These are phyloP conservation scores for Hemileccinum impolitum DNA, from an alignment of 768 basidiomycete species.

Conservation along the genomic window DNA sequence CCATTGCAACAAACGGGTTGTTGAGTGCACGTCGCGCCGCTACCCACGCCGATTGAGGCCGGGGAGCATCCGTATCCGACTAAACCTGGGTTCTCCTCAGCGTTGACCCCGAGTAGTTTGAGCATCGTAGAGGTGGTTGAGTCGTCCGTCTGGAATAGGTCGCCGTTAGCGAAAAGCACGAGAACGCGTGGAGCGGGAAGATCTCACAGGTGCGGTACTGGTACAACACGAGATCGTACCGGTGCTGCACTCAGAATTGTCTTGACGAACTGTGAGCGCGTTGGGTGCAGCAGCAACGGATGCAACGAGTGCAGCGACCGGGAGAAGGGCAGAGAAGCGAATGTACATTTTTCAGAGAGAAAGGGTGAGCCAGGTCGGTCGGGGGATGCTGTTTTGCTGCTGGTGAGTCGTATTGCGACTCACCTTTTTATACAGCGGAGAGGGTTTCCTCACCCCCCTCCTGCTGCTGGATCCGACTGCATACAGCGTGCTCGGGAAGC, in stretches of 20 bases:
- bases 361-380: too few relatives aligned
- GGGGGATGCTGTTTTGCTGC: neutral
- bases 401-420: neutral
- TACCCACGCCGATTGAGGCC: neutral
- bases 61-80: conserved; percentile 8
- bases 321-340: conserved; percentile 5
- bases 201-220: neutral
- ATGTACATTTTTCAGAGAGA: conserved; percentile 4
- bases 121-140: neutral
- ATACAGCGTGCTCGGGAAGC: neutral
- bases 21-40: conserved; percentile 1
- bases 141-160: neutral
- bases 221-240: conserved; percentile 13
- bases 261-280: neutral
- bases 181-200: too few relatives aligned
- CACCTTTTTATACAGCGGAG: conserved; percentile 9
- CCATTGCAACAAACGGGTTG: conserved; percentile 18
- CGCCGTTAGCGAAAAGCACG: neutral
- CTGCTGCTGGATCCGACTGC: neutral
- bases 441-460: too few relatives aligned
- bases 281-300: conserved; percentile 8
- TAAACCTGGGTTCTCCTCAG: neutral
- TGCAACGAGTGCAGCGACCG: conserved; percentile 11
- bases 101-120: neutral
- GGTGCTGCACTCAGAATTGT: conserved; percentile 7